phyloP scores from a whole-genome alignment of 257 asterid genomes.

The Petunia axillaris region DNA sequence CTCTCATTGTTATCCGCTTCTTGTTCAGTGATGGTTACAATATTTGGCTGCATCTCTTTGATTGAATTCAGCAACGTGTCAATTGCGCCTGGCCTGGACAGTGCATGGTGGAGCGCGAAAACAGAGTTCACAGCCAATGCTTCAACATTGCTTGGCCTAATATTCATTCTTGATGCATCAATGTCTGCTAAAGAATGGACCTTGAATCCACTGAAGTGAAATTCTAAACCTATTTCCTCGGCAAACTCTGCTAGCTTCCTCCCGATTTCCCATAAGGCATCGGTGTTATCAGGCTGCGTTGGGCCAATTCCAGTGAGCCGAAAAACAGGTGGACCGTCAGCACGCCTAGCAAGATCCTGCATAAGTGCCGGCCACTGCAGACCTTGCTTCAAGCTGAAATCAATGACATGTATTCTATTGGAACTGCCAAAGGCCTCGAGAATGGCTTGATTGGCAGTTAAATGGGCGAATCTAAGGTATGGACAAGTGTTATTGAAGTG shows the following conservation, averaged over 20 bases:
- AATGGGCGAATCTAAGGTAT: slow-evolving; percentile 46
- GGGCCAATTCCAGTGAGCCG: slow-evolving; percentile 50
- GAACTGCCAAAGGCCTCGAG: slow-evolving; percentile 50
- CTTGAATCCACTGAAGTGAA: slow-evolving; percentile 11
- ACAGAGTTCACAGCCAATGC: slow-evolving; percentile 27
- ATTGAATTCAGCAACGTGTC: slow-evolving; percentile 14
- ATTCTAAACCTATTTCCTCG: slow-evolving; percentile 3
- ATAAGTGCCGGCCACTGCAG: slow-evolving; percentile 68
- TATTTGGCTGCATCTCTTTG: slow-evolving; percentile 17
- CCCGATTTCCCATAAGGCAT: not conserved
- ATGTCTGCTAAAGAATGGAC: slow-evolving; percentile 11
- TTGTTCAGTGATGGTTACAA: slow-evolving; percentile 24
- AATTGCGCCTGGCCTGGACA: not conserved
- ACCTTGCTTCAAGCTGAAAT: slow-evolving; percentile 60
- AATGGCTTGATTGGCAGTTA: slow-evolving; percentile 55
- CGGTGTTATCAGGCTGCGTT: slow-evolving; percentile 7
- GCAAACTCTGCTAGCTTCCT: slow-evolving; percentile 22
- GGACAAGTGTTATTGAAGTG: slow-evolving; percentile 56
- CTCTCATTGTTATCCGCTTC: slow-evolving; percentile 21
- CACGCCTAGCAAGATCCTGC: slow-evolving; percentile 52
- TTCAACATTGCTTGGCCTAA: slow-evolving; percentile 17
- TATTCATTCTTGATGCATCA: not conserved
- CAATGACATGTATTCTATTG: slow-evolving; percentile 49
- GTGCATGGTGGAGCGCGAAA: slow-evolving; percentile 24
- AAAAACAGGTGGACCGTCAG: slow-evolving; percentile 41